Evolutionary conservation across 2,329 filamentous ascomycete species (phyloP).

Genomic region (Thielaviopsis ethacetica): DNA sequence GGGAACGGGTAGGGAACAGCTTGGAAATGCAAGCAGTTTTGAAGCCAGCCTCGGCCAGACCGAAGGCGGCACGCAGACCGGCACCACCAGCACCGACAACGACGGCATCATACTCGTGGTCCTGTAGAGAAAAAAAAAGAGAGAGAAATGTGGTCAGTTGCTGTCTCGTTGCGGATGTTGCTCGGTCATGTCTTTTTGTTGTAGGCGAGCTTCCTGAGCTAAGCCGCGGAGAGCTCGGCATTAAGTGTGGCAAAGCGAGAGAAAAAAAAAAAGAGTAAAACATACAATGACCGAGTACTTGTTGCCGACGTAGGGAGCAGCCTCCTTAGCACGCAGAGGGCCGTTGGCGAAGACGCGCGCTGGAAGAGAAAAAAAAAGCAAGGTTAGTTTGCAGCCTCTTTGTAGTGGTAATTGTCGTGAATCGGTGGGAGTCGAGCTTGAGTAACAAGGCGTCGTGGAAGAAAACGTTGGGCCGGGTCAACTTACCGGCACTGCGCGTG

Average conservation of each 20-base stretch:
- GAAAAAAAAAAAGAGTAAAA: slow-evolving; percentile 15
- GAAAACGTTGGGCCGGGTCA: neutral
- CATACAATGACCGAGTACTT: slow-evolving; percentile 91
- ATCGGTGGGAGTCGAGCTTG: neutral
- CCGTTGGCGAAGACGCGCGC: slow-evolving; percentile 75
- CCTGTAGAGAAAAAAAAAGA: slow-evolving; percentile 34
- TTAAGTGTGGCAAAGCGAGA: neutral
- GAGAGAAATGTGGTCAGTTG: neutral
- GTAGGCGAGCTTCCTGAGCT: neutral
- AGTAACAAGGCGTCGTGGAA: neutral
- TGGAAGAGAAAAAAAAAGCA: slow-evolving; percentile 19
- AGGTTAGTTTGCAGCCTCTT: neutral
- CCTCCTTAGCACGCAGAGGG: slow-evolving; percentile 84
- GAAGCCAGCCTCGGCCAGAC: slow-evolving; percentile 75
- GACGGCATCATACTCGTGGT: slow-evolving; percentile 97
- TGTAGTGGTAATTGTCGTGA: neutral
- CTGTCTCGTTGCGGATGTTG: neutral
- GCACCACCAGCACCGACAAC: slow-evolving; percentile 77
- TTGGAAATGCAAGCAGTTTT: slow-evolving; percentile 80
- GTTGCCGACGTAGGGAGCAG: slow-evolving; percentile 66
- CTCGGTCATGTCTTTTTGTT: neutral
- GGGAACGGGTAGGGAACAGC: slow-evolving; percentile 71
- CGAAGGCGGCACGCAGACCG: slow-evolving; percentile 68
- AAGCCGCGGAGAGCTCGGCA: neutral
- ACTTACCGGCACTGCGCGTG: slow-evolving; percentile 61